Percentiles rank a stretch among this genome's conserved stretches.
Conservation (phyloP, 371 early-diverging fungal genomes). For the Entomophthora muscae region DNA sequence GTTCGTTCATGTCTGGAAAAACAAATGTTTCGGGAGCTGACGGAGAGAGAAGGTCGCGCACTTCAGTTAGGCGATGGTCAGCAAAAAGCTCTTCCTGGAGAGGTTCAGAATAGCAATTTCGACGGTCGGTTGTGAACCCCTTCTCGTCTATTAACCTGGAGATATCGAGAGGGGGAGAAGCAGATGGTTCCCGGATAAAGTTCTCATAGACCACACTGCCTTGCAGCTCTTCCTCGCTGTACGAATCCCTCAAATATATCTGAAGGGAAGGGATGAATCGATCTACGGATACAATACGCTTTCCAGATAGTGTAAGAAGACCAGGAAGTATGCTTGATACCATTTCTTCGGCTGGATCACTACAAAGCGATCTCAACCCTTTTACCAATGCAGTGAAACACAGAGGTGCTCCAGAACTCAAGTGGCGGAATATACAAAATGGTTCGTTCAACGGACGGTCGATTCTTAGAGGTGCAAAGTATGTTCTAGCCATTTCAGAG, state of each 20-base stretch:
- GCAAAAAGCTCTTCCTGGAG: too few relatives aligned
- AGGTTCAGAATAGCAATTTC: too few relatives aligned
- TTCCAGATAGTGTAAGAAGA: background rate
- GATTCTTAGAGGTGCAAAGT: background rate
- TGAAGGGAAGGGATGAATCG: background rate
- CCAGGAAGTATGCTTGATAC: background rate
- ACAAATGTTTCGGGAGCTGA: background rate
- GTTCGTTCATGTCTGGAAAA: background rate
- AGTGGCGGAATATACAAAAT: background rate
- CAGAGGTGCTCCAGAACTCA: background rate
- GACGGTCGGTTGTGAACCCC: too few relatives aligned
- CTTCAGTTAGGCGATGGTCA: background rate
- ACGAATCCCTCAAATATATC: background rate
- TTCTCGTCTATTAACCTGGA: too few relatives aligned
- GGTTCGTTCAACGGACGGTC: background rate
- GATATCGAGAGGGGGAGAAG: background rate
- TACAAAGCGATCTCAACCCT: background rate
- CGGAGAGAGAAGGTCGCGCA: background rate
- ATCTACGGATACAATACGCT: background rate
- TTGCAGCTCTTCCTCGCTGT: too few relatives aligned
- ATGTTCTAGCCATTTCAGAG: background rate
- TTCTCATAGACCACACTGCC: too few relatives aligned
- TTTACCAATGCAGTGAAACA: background rate
- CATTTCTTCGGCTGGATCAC: too few relatives aligned
- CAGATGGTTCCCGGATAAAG: too few relatives aligned